Evolutionary conservation across 495 filamentous ascomycete species (phyloP).

Genomic region (Sordaria brevicollis): DNA sequence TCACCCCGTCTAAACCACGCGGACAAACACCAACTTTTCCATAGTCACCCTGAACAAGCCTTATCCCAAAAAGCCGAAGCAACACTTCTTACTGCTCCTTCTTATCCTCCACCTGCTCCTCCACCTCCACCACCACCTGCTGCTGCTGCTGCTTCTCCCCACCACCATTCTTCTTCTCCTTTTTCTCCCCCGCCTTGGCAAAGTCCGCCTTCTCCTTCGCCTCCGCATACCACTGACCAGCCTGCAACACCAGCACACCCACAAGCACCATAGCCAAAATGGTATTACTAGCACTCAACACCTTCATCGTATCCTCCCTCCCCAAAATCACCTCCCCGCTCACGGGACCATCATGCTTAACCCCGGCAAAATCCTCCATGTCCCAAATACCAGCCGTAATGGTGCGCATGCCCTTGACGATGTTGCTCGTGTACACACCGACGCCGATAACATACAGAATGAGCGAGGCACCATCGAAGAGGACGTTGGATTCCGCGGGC

Average conservation of each 20-base stretch:
- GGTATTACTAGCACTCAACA: constrained; percentile 90
- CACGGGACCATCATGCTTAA: constrained; percentile 30
- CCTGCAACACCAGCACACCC: constrained; percentile 86
- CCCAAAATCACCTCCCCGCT: constrained; percentile 43
- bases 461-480: constrained; percentile 89
- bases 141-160: constrained; percentile 25
- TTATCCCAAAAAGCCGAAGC: background rate
- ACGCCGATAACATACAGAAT: constrained; percentile 87
- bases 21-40: background rate
- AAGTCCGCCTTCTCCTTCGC: constrained; percentile 78
- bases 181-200: constrained; percentile 30
- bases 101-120: background rate
- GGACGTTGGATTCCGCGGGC: constrained; percentile 82
- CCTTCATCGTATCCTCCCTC: constrained; percentile 77
- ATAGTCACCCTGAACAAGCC: background rate
- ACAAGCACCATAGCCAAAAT: constrained; percentile 86
- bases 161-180: constrained; percentile 44
- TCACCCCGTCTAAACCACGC: background rate
- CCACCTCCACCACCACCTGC: background rate
- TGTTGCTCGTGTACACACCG: constrained; percentile 87
- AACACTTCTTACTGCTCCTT: background rate
- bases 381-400: constrained; percentile 51
- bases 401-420: constrained; percentile 81
- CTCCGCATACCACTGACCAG: constrained; percentile 98
- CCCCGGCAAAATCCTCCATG: constrained; percentile 36